Conservation (phyloP, 2,329 filamentous ascomycete species). For the Hymenoscyphus occultus region DNA sequence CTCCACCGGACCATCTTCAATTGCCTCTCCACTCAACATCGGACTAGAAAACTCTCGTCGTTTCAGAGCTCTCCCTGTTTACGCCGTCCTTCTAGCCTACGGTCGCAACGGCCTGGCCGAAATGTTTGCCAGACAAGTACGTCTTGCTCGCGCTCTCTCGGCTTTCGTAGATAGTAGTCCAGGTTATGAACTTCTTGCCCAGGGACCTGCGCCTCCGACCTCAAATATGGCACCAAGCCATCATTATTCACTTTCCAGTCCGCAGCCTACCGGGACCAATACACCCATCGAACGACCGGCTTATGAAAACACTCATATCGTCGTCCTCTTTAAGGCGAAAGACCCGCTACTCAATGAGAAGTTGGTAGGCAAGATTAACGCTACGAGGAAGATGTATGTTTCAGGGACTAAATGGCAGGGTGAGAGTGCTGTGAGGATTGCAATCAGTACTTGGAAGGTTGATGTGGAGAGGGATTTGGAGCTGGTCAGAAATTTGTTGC, state of each 20-base stretch:
- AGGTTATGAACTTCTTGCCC: conserved; percentile 65
- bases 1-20: conserved; percentile 42
- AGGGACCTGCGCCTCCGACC: conserved; percentile 37
- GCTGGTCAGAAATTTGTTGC: conserved; percentile 63
- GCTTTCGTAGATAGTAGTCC: conserved; percentile 58
- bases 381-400: conserved; percentile 71
- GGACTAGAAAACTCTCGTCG: conserved; percentile 89
- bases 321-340: conserved; percentile 75
- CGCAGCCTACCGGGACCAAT: conserved; percentile 43
- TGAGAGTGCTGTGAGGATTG: conserved; percentile 72
- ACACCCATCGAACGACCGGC: conserved; percentile 1
- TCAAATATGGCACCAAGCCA: neutral
- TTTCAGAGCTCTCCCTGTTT: conserved; percentile 87
- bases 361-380: conserved; percentile 72
- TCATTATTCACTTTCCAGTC: neutral
- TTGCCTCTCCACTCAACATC: conserved; percentile 81
- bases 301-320: conserved; percentile 43
- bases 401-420: conserved; percentile 79
- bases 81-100: conserved; percentile 73
- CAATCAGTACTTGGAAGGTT: conserved; percentile 81
- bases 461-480: conserved; percentile 64
- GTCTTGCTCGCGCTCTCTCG: conserved; percentile 66
- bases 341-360: conserved; percentile 60
- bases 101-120: conserved; percentile 65
- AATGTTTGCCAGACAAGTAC: conserved; percentile 71